Base-by-base conservation (phyloP, 257 asterid species). In the Solanum microdontum region DNA sequence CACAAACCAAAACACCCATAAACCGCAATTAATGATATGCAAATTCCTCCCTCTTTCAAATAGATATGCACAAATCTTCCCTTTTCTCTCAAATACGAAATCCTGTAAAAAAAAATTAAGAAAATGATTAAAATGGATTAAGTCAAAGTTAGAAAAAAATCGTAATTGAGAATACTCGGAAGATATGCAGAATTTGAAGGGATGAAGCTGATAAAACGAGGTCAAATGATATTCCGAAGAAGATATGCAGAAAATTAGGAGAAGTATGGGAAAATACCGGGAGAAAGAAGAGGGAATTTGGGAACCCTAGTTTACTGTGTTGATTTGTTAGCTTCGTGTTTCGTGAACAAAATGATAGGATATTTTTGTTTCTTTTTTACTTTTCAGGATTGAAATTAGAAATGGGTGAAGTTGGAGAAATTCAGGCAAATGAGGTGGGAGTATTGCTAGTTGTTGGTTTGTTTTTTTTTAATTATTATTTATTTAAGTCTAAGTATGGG, bases 81-180 rank as follows among this genome's bases (percentile, higher is more conserved):
- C 58, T 60, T 89, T 75, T 90, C 72, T 88, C 90, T 86, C 88
- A 89, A 86, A 86, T 89, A 72, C 62, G 39, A 84, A 77, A 72
- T 19, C 23, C 60, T 76, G 83, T 7, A 7, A 39, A 39, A 76
- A 37, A 76, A 76, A 87, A 6, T 13, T 45, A 45, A 45, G 55
- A 45, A 45, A 45, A 45, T 45, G 68, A 62, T 87, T n/a, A 48
- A 48, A 70, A 88, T 87, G 86, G 58, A 77, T 82, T 10, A 75
- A 76, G 13, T 91, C 83, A 86, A 87, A 74, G 32, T 64, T 86
- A 83, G 64, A 76, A 45, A 85, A 69, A 3, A 1, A 58, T 6
- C 1, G 36, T 15, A 77, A 77, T 40, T 15, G n/a, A 58, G 24
- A 70, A 32, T 70, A 30, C 3, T 32, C 5, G 23, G 77, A 32